Evolutionary conservation across 1,284 basidiomycete genomes (phyloP).

Genomic region (Apiotrichum porosum): DNA sequence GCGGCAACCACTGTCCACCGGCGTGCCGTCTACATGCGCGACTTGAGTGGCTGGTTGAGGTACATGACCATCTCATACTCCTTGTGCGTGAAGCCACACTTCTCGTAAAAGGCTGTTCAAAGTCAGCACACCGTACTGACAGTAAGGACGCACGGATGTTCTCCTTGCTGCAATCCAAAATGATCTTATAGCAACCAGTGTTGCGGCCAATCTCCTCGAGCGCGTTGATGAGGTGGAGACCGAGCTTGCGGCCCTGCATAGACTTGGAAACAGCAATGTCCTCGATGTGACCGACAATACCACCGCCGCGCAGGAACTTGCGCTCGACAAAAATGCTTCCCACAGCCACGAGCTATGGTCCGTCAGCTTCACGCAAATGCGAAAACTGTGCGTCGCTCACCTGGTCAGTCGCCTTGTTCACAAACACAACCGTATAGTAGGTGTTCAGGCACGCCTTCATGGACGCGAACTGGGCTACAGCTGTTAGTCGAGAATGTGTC

Average conservation of each 20-base stretch:
- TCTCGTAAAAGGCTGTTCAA: constrained; percentile 82
- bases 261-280: constrained; percentile 88
- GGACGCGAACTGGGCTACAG: constrained; percentile 57
- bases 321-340: constrained; percentile 84
- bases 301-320: constrained; percentile 82
- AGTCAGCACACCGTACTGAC: constrained; percentile 6
- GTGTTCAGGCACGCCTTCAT: constrained; percentile 53
- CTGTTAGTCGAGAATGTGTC: not conserved
- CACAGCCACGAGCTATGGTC: constrained; percentile 66
- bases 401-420: constrained; percentile 66
- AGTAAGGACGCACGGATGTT: constrained; percentile 69
- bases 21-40: no score
- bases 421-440: constrained; percentile 79
- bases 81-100: constrained; percentile 85
- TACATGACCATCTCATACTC: constrained; percentile 79
- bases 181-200: constrained; percentile 87
- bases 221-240: constrained; percentile 77
- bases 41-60: constrained; percentile 18
- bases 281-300: constrained; percentile 88
- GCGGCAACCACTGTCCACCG: no score
- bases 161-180: constrained; percentile 84
- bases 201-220: constrained; percentile 72
- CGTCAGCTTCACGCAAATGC: constrained; percentile 29
- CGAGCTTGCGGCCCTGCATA: constrained; percentile 81
- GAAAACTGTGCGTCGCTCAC: constrained; percentile 14